Evolutionary conservation across 768 basidiomycete species (phyloP), one percentile per base, ranked within the genome.

Genomic region (Scleroderma citrinum): DNA sequence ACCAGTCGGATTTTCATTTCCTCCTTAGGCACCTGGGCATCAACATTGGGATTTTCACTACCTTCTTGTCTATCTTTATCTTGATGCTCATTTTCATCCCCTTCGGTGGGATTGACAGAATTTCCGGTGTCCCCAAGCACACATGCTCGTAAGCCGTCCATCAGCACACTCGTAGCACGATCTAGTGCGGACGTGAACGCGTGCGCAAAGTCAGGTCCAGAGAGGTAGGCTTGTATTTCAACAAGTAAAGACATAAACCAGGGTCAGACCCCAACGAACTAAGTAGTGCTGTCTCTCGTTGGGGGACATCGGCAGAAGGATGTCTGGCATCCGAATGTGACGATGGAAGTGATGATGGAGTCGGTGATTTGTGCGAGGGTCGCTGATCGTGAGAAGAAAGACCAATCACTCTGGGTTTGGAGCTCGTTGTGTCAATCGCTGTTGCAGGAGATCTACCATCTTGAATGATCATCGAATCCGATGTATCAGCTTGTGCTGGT

Each of bases 121-220:
- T 39, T 60, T 8, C 50, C 14, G 17, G 51, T 57, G 8, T 68
- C 68, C 14, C 68, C 63, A 59, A 89, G 92, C 21, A 90, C 75
- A 16, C 82, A 78, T 46, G 68, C 73, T 56, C 82, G 78, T 34
- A 96, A 71, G 7, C 80, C 78, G 1, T 73, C 71, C 50, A 88
- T 74, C 23, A 95, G 60, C 6, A 82, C 71, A 30, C 76, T 76
- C 14, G 82, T 80, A 32, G 87, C 82, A 3, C 73, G 71, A 59
- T 89, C 88, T 21, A 96, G 74, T 45, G 80, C 81, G n/a, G 76
- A 77, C 44, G 85, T 82, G 11, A 94, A 72, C 0, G 90, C 84
- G 42, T 73, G 67, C 4, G 76, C 69, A 53, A 91, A 92, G 63
- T 93, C 86, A 0, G 82, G 67, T 0, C 85, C 85, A 1, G 74